Evolutionary conservation across 2,329 filamentous ascomycete genomes (phyloP).

Genomic region (Microsporum ferrugineum): DNA sequence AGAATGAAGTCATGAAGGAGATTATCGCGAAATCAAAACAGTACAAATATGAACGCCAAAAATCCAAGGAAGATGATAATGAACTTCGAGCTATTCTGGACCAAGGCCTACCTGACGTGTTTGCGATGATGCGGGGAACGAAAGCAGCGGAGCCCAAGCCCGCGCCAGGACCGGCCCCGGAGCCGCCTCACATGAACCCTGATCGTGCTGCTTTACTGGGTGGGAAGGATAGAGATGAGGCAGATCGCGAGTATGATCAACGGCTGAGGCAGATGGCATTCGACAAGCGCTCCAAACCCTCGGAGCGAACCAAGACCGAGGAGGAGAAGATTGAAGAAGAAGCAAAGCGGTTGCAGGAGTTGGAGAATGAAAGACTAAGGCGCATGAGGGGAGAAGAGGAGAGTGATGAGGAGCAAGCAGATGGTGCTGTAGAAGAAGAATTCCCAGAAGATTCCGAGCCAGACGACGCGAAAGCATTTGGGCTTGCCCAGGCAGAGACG

Average conservation of each 20-base stretch:
- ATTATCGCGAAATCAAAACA: conserved; percentile 94
- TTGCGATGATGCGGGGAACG: conserved; percentile 55
- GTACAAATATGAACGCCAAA: conserved; percentile 88
- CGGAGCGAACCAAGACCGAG: conserved; percentile 79
- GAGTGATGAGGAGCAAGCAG: conserved; percentile 30
- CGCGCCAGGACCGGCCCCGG: conserved; percentile 32
- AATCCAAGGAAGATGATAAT: conserved; percentile 84
- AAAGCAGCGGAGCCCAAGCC: conserved; percentile 42
- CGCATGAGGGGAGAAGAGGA: conserved; percentile 75
- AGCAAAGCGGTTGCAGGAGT: conserved; percentile 60
- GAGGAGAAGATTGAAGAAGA: conserved; percentile 74
- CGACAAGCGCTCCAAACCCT: conserved; percentile 74
- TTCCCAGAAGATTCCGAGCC: conserved; percentile 32
- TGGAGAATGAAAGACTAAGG: conserved; percentile 70
- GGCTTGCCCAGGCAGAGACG: conserved; percentile 43
- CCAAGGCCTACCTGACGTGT: conserved; percentile 66
- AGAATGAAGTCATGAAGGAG: conserved; percentile 96
- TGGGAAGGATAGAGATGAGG: conserved; percentile 51
- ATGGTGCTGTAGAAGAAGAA: conserved; percentile 29
- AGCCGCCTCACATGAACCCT: conserved; percentile 46
- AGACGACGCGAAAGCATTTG: conserved; percentile 52
- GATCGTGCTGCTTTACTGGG: conserved; percentile 51
- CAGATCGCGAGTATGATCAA: conserved; percentile 80
- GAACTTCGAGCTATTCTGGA: conserved; percentile 76
- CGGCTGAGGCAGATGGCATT: conserved; percentile 69